Evolutionary conservation across 371 early-diverging fungal genomes (phyloP).

Genomic region (Mucor sp.): DNA sequence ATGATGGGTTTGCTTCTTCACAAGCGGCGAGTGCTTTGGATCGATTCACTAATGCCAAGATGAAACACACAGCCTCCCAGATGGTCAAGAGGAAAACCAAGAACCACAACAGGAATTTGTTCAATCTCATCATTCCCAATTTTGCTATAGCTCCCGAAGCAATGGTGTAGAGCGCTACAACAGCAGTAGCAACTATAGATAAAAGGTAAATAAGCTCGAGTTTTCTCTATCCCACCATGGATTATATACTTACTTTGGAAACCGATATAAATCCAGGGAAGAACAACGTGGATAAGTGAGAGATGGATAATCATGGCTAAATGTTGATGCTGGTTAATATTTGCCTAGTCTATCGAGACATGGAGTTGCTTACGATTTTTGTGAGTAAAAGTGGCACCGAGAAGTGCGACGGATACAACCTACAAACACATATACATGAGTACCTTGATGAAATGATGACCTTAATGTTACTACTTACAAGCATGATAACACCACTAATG

Average conservation of each 20-base stretch:
- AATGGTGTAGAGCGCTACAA: constrained; percentile 35
- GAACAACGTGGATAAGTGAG: constrained; percentile 16
- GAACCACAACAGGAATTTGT: constrained; percentile 43
- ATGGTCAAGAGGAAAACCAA: constrained; percentile 37
- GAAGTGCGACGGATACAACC: constrained; percentile 37
- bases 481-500: constrained; percentile 33
- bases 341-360: background rate
- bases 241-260: constrained; percentile 29
- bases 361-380: constrained; percentile 43
- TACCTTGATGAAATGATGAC: background rate
- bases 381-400: constrained; percentile 45
- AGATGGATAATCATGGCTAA: constrained; percentile 22
- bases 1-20: constrained; percentile 31
- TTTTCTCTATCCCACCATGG: background rate
- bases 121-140: constrained; percentile 42
- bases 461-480: constrained; percentile 21
- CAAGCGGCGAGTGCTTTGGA: constrained; percentile 34
- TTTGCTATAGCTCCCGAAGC: constrained; percentile 41
- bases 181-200: constrained; percentile 40
- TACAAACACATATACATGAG: constrained; percentile 3
- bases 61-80: constrained; percentile 42
- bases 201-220: background rate
- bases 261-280: constrained; percentile 47
- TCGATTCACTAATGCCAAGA: constrained; percentile 41
- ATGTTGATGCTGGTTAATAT: background rate